phyloP scores from a whole-genome alignment of 2,329 filamentous ascomycete genomes.

The Aspergillus fischeri region DNA sequence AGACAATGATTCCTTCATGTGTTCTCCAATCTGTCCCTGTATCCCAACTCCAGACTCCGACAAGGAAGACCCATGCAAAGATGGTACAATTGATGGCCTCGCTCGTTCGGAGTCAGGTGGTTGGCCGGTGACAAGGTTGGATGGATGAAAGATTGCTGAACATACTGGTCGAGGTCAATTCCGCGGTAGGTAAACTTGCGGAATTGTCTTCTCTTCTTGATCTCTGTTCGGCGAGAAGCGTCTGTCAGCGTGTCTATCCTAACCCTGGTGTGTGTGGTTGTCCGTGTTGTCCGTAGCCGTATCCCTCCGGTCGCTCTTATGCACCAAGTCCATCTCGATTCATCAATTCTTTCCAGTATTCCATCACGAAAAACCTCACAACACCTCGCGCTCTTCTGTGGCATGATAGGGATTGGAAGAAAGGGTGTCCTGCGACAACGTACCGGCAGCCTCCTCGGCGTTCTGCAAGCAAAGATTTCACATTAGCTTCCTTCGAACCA shows the following conservation, averaged over 20 bases:
- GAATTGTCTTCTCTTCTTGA: constrained; percentile 99
- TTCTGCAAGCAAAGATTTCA: constrained; percentile 56
- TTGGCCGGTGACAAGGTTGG: constrained; percentile 2
- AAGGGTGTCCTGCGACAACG: constrained; percentile 32
- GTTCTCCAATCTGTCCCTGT: not conserved
- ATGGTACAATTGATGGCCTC: constrained; percentile 5
- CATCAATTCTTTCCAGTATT: constrained; percentile 2
- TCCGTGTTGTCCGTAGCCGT: constrained; percentile 7
- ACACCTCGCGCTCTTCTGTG: constrained; percentile 1
- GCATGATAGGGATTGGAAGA: constrained; percentile 14
- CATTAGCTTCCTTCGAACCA: constrained; percentile 29
- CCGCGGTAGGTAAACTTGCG: constrained; percentile 99
- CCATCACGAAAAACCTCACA: constrained; percentile 7
- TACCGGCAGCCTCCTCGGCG: constrained; percentile 90
- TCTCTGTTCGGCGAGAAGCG: constrained; percentile 56
- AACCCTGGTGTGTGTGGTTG: constrained; percentile 10
- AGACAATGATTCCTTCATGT: constrained; percentile 23
- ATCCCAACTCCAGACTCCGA: constrained; percentile 6
- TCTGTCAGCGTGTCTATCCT: constrained; percentile 28
- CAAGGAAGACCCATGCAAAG: constrained; percentile 1
- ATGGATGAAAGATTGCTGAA: constrained; percentile 21
- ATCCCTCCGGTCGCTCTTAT: constrained; percentile 7
- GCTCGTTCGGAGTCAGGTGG: constrained; percentile 14
- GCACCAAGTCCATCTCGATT: constrained; percentile 16
- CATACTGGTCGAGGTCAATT: constrained; percentile 99